These are phyloP conservation scores for Fusarium vanettenii DNA, from an alignment of 2,329 filamentous ascomycete species.

Conservation along the genomic window DNA sequence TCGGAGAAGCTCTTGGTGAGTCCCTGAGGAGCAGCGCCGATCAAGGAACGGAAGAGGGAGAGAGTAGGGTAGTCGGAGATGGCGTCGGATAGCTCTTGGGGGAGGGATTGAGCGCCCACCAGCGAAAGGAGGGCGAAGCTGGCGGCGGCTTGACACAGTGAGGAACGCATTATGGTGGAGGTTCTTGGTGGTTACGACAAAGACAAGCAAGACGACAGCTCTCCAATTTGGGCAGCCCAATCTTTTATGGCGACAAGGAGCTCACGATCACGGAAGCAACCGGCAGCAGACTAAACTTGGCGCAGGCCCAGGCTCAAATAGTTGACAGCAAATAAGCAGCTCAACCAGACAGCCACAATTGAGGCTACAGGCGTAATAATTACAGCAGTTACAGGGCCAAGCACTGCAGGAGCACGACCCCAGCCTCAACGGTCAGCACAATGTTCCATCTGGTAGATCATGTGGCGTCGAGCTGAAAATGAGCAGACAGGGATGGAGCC, in stretches of 20 bases:
- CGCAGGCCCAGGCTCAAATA: background rate
- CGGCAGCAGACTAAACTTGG: background rate
- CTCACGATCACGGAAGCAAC: background rate
- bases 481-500: background rate
- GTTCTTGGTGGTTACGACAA: background rate
- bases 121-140: conserved; percentile 8
- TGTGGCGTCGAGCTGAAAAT: conserved; percentile 23
- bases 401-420: background rate
- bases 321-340: conserved; percentile 3
- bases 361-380: background rate
- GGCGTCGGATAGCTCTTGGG: conserved; percentile 17
- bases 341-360: background rate
- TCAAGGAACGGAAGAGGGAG: conserved; percentile 26
- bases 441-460: background rate
- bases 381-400: background rate
- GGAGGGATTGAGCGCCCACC: conserved; percentile 10
- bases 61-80: conserved; percentile 22
- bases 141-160: background rate
- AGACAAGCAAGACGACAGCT: background rate
- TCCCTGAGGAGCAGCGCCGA: background rate
- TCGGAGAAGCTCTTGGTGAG: conserved; percentile 5
- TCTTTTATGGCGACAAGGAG: background rate
- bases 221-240: background rate
- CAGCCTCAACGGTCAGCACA: background rate
- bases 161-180: conserved; percentile 5